phyloP scores from a whole-genome alignment of 208 protist genomes.

The Lotmaria passim region DNA sequence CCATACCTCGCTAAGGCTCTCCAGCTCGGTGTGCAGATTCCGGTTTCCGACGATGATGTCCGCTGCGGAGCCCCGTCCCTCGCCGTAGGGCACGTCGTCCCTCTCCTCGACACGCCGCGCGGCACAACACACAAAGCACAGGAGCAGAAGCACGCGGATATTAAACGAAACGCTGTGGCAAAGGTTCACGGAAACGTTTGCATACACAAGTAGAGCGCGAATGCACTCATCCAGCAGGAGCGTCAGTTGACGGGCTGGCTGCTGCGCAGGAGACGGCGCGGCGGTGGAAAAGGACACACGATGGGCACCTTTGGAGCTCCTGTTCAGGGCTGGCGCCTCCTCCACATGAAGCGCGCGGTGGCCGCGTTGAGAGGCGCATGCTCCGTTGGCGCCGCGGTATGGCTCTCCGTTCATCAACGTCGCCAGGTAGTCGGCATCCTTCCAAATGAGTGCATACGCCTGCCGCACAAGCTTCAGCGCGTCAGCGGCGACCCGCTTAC shows the following conservation, averaged over 20 bases:
- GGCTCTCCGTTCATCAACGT: conserved; percentile 27
- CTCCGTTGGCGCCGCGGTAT: not conserved
- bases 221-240: conserved; percentile 68
- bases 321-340: not conserved
- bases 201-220: conserved; percentile 81
- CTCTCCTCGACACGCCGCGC: conserved; percentile 57
- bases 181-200: conserved; percentile 71
- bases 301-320: not conserved
- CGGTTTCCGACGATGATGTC: conserved; percentile 34
- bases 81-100: conserved; percentile 15
- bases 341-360: not conserved
- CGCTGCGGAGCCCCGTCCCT: conserved; percentile 9
- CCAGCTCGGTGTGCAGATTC: conserved; percentile 63
- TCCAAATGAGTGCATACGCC: conserved; percentile 76
- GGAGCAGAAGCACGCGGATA: conserved; percentile 48
- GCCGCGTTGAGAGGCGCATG: not conserved
- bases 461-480: conserved; percentile 72
- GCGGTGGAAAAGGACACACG: conserved; percentile 31
- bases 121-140: conserved; percentile 74
- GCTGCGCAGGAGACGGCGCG: conserved; percentile 40
- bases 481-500: conserved; percentile 56
- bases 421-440: conserved; percentile 41
- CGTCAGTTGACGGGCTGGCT: conserved; percentile 44
- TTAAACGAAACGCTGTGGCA: conserved; percentile 60
- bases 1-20: conserved; percentile 50